Conservation (phyloP, 2,329 filamentous ascomycete species). For the Phoma herbarum region DNA sequence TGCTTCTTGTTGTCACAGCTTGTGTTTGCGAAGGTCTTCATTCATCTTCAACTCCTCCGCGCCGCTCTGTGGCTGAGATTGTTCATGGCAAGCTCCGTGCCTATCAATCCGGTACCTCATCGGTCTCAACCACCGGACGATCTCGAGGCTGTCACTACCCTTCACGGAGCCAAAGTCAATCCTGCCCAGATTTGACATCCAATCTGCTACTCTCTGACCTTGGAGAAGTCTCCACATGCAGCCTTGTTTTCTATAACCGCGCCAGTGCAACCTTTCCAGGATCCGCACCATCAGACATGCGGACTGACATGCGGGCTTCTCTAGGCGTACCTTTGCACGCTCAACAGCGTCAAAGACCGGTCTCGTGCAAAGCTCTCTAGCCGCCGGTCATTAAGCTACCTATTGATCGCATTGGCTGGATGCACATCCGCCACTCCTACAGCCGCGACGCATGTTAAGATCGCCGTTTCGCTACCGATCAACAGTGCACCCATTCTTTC, state of each 20-base stretch:
- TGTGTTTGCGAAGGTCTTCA: not conserved
- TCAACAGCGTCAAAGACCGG: slow-evolving; percentile 5
- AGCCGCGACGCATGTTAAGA: not conserved
- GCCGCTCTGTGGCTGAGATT: not conserved
- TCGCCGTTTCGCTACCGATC: slow-evolving; percentile 21
- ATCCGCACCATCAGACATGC: not conserved
- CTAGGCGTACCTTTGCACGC: not conserved
- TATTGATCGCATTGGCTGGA: slow-evolving; percentile 7
- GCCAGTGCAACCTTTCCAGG: not conserved
- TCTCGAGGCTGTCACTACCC: not conserved
- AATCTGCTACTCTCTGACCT: not conserved
- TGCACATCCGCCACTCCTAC: slow-evolving; percentile 6
- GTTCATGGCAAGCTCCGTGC: slow-evolving; percentile 1
- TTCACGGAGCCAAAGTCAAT: not conserved
- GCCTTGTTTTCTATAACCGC: not conserved
- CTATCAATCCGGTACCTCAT: slow-evolving; percentile 1
- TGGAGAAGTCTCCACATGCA: not conserved
- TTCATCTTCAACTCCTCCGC: not conserved
- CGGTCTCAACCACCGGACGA: slow-evolving; percentile 2
- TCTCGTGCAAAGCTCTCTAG: slow-evolving; percentile 6
- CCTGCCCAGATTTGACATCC: not conserved
- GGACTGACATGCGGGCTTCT: not conserved
- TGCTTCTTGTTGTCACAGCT: not conserved
- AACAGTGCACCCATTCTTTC: not conserved
- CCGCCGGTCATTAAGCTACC: slow-evolving; percentile 4